A percentile compares a stretch with the other conserved stretches of the same genome.
phyloP scores from a whole-genome alignment of 2,329 filamentous ascomycete genomes.

The Amylocarpus encephaloides region DNA sequence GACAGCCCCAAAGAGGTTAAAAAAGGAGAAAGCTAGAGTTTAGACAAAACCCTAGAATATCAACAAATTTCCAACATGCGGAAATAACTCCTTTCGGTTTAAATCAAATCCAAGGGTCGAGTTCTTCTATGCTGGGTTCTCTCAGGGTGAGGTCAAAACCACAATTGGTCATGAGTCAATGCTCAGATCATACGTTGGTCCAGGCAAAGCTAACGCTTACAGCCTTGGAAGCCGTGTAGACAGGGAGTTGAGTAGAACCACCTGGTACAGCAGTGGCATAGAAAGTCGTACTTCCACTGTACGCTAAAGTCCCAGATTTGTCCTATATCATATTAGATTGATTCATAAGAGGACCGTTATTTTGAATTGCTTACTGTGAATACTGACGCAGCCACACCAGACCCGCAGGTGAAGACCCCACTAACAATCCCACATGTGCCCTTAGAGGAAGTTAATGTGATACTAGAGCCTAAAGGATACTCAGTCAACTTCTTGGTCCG shows the following conservation, averaged over 20 bases:
- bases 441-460: constrained; percentile 50
- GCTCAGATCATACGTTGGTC: constrained; percentile 17
- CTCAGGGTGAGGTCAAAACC: not conserved
- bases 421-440: constrained; percentile 50
- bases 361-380: constrained; percentile 29
- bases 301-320: constrained; percentile 22
- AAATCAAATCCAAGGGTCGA: no score
- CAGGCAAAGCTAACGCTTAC: constrained; percentile 30
- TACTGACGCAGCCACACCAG: constrained; percentile 36
- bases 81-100: no score
- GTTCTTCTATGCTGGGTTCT: not conserved
- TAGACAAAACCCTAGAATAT: no score
- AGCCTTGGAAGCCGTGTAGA: constrained; percentile 26
- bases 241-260: constrained; percentile 28
- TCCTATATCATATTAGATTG: constrained; percentile 7
- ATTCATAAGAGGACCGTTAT: no score
- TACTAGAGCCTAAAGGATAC: constrained; percentile 21
- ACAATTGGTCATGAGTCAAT: not conserved
- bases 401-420: constrained; percentile 49
- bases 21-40: no score
- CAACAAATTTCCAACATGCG: no score
- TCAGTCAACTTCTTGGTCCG: not conserved
- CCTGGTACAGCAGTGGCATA: constrained; percentile 31
- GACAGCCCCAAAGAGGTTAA: no score
- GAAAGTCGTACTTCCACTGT: constrained; percentile 27